These are phyloP conservation scores for Platanus orientalis DNA, from an alignment of 164 flowering plant species.

Conservation along the genomic window DNA sequence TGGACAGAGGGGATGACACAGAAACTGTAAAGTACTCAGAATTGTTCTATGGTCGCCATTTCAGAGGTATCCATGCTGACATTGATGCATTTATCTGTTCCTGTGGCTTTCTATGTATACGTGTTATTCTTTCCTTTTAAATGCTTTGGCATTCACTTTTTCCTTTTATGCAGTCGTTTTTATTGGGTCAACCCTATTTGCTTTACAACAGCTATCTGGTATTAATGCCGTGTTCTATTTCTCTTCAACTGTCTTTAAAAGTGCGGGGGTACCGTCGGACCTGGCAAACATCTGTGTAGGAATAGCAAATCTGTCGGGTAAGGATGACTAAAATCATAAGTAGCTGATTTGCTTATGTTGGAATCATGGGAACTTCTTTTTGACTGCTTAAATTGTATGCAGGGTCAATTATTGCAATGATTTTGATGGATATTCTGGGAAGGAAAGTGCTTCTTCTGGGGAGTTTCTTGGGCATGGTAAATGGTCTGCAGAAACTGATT, in stretches of 20 bases:
- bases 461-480: slow-evolving; percentile 93
- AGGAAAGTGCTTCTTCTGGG: slow-evolving; percentile 77
- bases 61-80: slow-evolving; percentile 47
- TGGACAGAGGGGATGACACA: slow-evolving; percentile 67
- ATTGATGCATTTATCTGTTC: slow-evolving; percentile 3
- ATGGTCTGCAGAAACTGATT: background rate
- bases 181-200: slow-evolving; percentile 78
- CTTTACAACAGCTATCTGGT: slow-evolving; percentile 80
- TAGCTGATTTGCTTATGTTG: background rate
- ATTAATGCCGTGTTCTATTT: slow-evolving; percentile 84
- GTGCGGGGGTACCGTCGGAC: slow-evolving; percentile 61
- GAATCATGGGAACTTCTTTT: background rate
- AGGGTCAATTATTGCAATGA: slow-evolving; percentile 83
- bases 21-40: slow-evolving; percentile 61
- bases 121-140: slow-evolving; percentile 11
- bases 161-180: slow-evolving; percentile 86
- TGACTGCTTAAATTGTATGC: slow-evolving; percentile 10
- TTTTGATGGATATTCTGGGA: slow-evolving; percentile 89
- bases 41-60: slow-evolving; percentile 81
- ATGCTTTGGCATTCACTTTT: slow-evolving; percentile 41
- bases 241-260: slow-evolving; percentile 66
- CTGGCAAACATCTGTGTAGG: slow-evolving; percentile 57
- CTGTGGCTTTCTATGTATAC: background rate
- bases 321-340: background rate
- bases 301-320: slow-evolving; percentile 56